Percentiles rank a stretch among this genome's conserved stretches.
Evolutionary conservation across 768 basidiomycete species (phyloP).

Genomic region (Porphyrellus cyaneotinctus): DNA sequence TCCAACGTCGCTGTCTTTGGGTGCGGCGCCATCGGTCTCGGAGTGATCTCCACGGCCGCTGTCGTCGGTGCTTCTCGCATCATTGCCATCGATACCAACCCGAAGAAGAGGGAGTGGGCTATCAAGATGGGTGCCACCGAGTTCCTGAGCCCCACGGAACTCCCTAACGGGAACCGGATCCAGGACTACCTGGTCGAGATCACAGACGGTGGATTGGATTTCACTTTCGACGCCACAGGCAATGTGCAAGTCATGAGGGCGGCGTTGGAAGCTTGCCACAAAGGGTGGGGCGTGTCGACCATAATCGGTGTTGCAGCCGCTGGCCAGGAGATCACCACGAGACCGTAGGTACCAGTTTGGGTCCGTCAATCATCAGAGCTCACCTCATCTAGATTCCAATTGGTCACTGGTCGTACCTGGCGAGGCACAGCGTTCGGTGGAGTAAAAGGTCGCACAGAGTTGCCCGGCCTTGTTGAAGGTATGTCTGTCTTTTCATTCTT

Average conservation of each 20-base stretch:
- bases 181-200: conserved; percentile 88
- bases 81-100: conserved; percentile 91
- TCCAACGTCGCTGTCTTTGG: conserved; percentile 94
- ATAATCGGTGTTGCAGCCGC: conserved; percentile 97
- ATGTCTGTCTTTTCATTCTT: conserved; percentile 7
- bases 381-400: conserved; percentile 43
- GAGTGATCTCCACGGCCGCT: conserved; percentile 78
- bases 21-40: conserved; percentile 93
- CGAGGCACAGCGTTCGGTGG: conserved; percentile 95
- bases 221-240: conserved; percentile 95
- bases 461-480: conserved; percentile 93
- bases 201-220: conserved; percentile 96
- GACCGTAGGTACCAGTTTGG: conserved; percentile 54
- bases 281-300: conserved; percentile 97
- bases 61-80: conserved; percentile 80
- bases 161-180: conserved; percentile 78
- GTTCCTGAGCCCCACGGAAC: conserved; percentile 76
- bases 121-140: conserved; percentile 92
- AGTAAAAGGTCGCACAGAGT: conserved; percentile 94
- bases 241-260: conserved; percentile 93
- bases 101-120: conserved; percentile 82
- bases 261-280: conserved; percentile 98
- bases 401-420: conserved; percentile 89
- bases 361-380: neutral
- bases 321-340: conserved; percentile 89